These are phyloP conservation scores for Quercus berberidifolia DNA, from an alignment of 306 rosid genomes.

Conservation along the genomic window DNA sequence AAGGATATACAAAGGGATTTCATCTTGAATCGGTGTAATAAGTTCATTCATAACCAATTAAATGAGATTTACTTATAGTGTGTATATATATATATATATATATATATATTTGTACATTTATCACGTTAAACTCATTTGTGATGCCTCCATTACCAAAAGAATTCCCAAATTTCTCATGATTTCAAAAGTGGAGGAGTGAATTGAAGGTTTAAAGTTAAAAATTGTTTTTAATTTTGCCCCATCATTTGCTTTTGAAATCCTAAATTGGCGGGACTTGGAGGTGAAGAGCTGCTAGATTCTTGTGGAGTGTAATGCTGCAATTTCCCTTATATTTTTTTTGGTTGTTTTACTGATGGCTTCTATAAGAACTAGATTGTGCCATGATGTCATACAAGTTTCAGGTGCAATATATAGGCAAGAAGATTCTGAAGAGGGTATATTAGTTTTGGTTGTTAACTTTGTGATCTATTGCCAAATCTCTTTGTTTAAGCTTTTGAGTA, in stretches of 20 bases:
- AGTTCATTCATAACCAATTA: too few species aligned
- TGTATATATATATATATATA: too few species aligned
- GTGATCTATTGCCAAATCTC: not conserved
- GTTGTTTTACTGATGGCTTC: not conserved
- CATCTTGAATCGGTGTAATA: too few species aligned
- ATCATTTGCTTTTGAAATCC: not conserved
- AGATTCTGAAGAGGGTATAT: not conserved
- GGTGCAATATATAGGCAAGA: not conserved
- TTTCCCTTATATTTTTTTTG: not conserved
- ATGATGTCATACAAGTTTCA: not conserved
- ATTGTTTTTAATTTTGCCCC: not conserved
- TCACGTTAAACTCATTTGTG: too few species aligned
- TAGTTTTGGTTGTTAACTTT: not conserved
- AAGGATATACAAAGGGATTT: too few species aligned
- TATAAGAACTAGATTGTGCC: not conserved
- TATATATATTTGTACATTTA: too few species aligned
- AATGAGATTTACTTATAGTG: too few species aligned
- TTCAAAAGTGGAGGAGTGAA: not conserved
- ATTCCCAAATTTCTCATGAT: not conserved
- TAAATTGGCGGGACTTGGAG: not conserved
- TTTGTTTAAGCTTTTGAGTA: not conserved
- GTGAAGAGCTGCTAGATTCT: not conserved
- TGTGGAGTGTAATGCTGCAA: slow-evolving; percentile 4
- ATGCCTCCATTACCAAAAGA: not conserved
- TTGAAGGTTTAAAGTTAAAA: not conserved